phyloP scores from a whole-genome alignment of 2,329 filamentous ascomycete species.

The Fusarium cicatricum region DNA sequence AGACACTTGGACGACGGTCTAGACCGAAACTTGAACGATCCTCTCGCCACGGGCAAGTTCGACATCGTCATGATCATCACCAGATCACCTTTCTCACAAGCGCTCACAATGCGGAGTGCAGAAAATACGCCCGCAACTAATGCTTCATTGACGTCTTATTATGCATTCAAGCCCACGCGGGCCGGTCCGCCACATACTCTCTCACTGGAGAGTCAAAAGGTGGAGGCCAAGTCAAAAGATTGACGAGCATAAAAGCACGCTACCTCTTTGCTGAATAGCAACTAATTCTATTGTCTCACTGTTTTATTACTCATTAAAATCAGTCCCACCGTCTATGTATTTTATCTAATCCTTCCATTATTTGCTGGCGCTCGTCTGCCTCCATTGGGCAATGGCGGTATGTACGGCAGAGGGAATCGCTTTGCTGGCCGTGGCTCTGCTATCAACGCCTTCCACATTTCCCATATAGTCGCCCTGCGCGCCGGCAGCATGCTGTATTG shows the following conservation, averaged over 20 bases:
- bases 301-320: slow-evolving; percentile 11
- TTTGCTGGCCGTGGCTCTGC: slow-evolving; percentile 56
- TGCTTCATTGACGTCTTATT: neutral
- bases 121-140: neutral
- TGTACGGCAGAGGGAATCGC: slow-evolving; percentile 48
- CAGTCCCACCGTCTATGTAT: slow-evolving; percentile 8
- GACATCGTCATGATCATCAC: slow-evolving; percentile 11
- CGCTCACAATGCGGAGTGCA: neutral
- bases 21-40: too few relatives aligned
- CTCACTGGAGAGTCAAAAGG: too few relatives aligned
- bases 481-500: slow-evolving; percentile 98
- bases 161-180: neutral
- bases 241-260: neutral
- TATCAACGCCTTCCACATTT: slow-evolving; percentile 83
- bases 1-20: too few relatives aligned
- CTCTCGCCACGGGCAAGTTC: too few relatives aligned
- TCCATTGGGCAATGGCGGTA: slow-evolving; percentile 46
- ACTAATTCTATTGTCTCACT: neutral
- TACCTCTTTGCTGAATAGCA: too few relatives aligned
- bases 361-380: slow-evolving; percentile 42
- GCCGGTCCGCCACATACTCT: neutral
- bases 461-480: slow-evolving; percentile 77
- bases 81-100: neutral
- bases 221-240: too few relatives aligned
- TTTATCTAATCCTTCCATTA: slow-evolving; percentile 42